Evolutionary conservation across 306 rosid genomes (phyloP).

Genomic region (Dryas drummondii): DNA sequence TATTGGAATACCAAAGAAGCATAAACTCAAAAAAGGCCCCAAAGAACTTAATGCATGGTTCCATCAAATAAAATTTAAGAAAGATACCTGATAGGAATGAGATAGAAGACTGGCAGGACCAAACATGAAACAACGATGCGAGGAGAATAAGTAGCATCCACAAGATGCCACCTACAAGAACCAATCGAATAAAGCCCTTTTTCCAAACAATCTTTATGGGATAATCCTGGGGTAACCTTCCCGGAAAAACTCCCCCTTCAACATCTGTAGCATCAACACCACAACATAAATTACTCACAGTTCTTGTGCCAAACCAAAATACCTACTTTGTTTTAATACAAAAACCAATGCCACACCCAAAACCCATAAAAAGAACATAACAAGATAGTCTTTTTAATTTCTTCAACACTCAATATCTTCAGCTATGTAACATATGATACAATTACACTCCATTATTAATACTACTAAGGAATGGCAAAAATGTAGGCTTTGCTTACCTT

Average conservation of each 20-base stretch:
- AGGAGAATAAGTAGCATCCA: constrained; percentile 88
- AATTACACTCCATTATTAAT: background rate
- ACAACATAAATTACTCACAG: constrained; percentile 20
- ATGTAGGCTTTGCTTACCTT: constrained; percentile 23
- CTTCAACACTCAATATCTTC: background rate
- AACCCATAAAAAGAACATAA: background rate
- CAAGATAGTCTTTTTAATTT: background rate
- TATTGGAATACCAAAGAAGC: background rate
- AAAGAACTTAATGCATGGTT: constrained; percentile 18
- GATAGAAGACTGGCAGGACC: constrained; percentile 90
- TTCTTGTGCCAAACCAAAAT: constrained; percentile 10
- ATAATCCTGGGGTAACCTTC: constrained; percentile 61
- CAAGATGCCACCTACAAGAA: constrained; percentile 82
- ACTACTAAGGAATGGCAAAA: background rate
- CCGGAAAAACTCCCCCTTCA: constrained; percentile 55
- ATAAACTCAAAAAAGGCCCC: constrained; percentile 17
- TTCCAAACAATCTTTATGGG: constrained; percentile 83
- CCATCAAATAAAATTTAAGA: background rate
- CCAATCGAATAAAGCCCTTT: constrained; percentile 83
- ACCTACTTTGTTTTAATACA: constrained; percentile 1
- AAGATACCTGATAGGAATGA: constrained; percentile 72
- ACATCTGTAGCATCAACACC: constrained; percentile 55
- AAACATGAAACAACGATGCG: constrained; percentile 78
- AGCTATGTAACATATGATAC: background rate
- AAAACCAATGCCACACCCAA: background rate